Conservation (phyloP, 148 eudicot genomes). For the Euryodendron excelsum region DNA sequence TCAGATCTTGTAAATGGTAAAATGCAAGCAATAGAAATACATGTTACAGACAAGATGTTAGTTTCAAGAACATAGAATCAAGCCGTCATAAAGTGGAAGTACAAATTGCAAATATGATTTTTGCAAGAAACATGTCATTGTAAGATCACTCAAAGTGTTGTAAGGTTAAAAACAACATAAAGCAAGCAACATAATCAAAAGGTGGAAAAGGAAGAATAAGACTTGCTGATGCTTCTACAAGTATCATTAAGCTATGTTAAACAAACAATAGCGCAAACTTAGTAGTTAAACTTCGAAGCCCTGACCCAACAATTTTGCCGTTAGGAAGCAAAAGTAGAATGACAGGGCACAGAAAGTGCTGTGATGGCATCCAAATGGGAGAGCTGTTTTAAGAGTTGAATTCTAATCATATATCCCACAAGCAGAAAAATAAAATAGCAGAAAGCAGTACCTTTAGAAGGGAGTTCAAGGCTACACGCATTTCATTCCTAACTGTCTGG, state of each 20-base stretch:
- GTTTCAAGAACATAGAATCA: conserved; percentile 1
- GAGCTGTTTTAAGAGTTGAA: neutral
- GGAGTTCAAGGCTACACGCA: conserved; percentile 63
- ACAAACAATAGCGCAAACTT: neutral
- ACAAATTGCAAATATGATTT: neutral
- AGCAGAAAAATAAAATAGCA: neutral
- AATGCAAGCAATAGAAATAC: neutral
- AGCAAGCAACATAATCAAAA: neutral
- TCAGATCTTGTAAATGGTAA: neutral
- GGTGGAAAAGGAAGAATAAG: neutral
- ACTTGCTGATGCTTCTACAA: neutral
- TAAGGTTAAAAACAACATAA: conserved; percentile 1
- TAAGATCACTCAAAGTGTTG: neutral
- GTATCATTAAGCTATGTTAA: neutral
- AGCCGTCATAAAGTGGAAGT: neutral
- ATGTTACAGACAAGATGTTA: neutral
- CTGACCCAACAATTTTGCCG: neutral
- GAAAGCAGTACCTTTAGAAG: conserved; percentile 67
- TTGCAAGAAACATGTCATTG: neutral
- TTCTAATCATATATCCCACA: neutral
- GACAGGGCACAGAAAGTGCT: neutral
- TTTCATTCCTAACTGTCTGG: conserved; percentile 59
- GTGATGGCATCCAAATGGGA: neutral
- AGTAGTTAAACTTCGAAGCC: neutral
- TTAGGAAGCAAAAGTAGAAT: conserved; percentile 1